These are phyloP conservation scores for Wickerhamomyces sp. DNA, from an alignment of 1,139 yeast species.

Conservation along the genomic window DNA sequence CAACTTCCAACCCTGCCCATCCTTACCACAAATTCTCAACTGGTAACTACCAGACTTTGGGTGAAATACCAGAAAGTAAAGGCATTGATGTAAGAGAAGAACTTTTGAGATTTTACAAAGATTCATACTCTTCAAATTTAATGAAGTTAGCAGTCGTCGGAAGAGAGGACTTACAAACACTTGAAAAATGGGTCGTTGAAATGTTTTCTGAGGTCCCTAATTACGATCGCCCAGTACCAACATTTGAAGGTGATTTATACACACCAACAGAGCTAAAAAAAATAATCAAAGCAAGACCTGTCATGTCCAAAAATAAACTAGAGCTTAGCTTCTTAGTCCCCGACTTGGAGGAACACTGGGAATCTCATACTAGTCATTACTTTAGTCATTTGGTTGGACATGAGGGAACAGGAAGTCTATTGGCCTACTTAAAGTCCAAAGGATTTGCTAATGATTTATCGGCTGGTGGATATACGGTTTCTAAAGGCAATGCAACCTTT, in stretches of 20 bases:
- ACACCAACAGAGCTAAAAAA: slow-evolving; percentile 45
- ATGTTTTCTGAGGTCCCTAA: slow-evolving; percentile 64
- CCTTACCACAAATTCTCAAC: slow-evolving; percentile 76
- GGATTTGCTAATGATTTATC: slow-evolving; percentile 82
- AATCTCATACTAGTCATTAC: slow-evolving; percentile 64
- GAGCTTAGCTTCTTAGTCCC: slow-evolving; percentile 73
- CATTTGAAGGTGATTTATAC: slow-evolving; percentile 41
- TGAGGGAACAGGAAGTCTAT: slow-evolving; percentile 81
- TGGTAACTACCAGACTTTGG: slow-evolving; percentile 62
- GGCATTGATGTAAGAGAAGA: slow-evolving; percentile 63
- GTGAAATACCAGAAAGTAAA: slow-evolving; percentile 44
- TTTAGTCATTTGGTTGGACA: slow-evolving; percentile 85
- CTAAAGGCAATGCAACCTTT: slow-evolving; percentile 66
- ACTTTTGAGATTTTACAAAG: slow-evolving; percentile 55
- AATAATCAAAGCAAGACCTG: slow-evolving; percentile 68
- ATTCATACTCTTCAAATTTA: slow-evolving; percentile 66
- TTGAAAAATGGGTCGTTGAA: slow-evolving; percentile 67
- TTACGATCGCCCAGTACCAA: slow-evolving; percentile 46
- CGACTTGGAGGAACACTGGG: slow-evolving; percentile 63
- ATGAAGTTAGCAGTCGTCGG: slow-evolving; percentile 89
- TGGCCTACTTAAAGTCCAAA: slow-evolving; percentile 59
- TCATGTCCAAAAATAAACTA: slow-evolving; percentile 69
- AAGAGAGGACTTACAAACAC: slow-evolving; percentile 67
- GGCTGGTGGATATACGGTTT: slow-evolving; percentile 68
- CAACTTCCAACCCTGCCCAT: slow-evolving; percentile 64